Conservation (phyloP, 768 basidiomycete species). For the Boletus rubropictus region DNA sequence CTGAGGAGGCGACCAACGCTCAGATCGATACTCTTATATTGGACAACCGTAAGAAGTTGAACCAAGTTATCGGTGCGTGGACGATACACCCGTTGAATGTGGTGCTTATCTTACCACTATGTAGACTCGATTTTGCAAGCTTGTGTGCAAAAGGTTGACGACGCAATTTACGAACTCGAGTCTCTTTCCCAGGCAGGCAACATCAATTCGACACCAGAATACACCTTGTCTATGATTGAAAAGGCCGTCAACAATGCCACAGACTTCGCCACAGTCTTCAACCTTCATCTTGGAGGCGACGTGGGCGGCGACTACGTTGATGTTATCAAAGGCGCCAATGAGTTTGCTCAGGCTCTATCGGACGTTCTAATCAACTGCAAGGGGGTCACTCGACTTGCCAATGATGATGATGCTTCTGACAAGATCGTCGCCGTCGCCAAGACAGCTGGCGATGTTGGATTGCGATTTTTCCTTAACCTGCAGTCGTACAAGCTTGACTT, state of each 20-base stretch:
- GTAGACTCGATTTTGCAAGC: conserved; percentile 94
- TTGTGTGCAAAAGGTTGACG: conserved; percentile 95
- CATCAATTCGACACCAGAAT: conserved; percentile 95
- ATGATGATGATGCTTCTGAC: conserved; percentile 88
- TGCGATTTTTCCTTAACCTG: conserved; percentile 91
- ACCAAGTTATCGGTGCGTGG: conserved; percentile 83
- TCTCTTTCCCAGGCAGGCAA: conserved; percentile 94
- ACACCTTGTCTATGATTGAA: conserved; percentile 97
- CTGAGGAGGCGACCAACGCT: conserved; percentile 88
- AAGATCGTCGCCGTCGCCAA: conserved; percentile 83
- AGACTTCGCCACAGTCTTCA: conserved; percentile 93
- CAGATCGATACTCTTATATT: conserved; percentile 96
- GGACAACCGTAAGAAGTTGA: conserved; percentile 95
- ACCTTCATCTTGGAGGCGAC: conserved; percentile 82
- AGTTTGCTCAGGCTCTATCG: conserved; percentile 86
- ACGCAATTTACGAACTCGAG: conserved; percentile 95
- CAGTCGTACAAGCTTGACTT: conserved; percentile 93
- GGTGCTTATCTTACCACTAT: conserved; percentile 10
- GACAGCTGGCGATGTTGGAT: conserved; percentile 77
- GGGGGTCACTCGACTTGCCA: conserved; percentile 88
- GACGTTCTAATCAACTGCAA: conserved; percentile 93
- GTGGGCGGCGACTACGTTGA: conserved; percentile 92
- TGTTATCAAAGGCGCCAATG: conserved; percentile 96
- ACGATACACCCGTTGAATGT: not conserved
- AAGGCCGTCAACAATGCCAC: conserved; percentile 92